Evolutionary conservation across 805 yeast genomes (phyloP), one percentile per base, ranked within the genome.

Genomic region (Candida schatavii): DNA sequence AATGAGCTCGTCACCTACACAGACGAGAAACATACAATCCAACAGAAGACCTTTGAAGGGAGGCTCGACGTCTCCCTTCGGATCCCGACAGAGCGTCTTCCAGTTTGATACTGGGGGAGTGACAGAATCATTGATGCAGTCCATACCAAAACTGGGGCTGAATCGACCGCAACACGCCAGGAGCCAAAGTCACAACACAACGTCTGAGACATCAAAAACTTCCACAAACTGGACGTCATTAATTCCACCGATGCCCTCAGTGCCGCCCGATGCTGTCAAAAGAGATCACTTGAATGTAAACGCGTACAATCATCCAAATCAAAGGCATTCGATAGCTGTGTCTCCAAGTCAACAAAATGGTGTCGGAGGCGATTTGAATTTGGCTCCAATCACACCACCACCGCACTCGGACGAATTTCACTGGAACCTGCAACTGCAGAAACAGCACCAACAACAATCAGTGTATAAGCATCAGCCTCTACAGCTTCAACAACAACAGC

Each of bases 171-270:
- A 28, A 7, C 49, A 41, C 25, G 38, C 50, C 9, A 45, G 46
- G 22, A 41, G 44, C 27, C 43, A 40, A 7, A 41, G 45, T 22
- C 42, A 41, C 14, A 23, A 28, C 15, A 42, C 22, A 13, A 23
- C 31, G n/a, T 7, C 27, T 7, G 26, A 14, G 11, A 37, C 32
- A 36, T 35, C 42, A 2, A 31, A 15, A 17, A 40, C 43, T 11
- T 37, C 42, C 19, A 23, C 56, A 7, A 51, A 57, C 42, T 62
- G 68, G 68, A 57, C 63, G 11, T 39, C 62, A 10, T 50, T 64
- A 30, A 64, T 64, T 17, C 69, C 70, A n/a, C 70, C 69, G 11
- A 45, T 61, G 51, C 64, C 62, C 11, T 26, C 53, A 10, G 48
- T 45, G 31, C 55, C 59, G 11, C 42, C 46, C 22, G 42, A 50